A percentile compares a stretch with the other conserved stretches of the same genome.
These are phyloP conservation scores for Withania somnifera DNA, from an alignment of 305 asterid species.

Conservation along the genomic window DNA sequence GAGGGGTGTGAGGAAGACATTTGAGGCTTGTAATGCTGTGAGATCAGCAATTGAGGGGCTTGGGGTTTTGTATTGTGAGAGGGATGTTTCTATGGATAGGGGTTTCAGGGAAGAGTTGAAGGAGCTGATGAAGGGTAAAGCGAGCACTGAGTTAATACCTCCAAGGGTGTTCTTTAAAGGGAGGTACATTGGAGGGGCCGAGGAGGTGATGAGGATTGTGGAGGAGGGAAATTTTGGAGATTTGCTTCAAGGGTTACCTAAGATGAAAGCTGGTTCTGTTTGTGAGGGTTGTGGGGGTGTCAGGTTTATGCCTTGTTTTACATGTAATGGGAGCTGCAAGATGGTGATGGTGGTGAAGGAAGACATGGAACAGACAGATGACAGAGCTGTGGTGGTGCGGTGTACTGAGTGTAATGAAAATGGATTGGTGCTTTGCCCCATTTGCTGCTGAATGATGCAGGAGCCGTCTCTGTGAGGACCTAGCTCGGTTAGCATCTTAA, in stretches of 20 bases:
- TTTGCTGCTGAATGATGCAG: constrained; percentile 32
- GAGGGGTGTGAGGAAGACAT: constrained; percentile 80
- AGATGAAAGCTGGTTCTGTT: constrained; percentile 31
- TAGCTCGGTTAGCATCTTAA: not conserved
- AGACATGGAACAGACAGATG: constrained; percentile 11
- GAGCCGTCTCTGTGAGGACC: not conserved
- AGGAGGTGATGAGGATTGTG: constrained; percentile 48
- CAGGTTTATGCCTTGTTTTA: constrained; percentile 74
- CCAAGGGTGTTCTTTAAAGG: constrained; percentile 71
- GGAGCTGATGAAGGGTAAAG: constrained; percentile 46
- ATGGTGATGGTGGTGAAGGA: constrained; percentile 25
- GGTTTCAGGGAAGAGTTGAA: constrained; percentile 61
- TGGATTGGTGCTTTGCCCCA: constrained; percentile 70
- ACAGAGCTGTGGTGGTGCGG: constrained; percentile 28
- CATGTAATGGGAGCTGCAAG: constrained; percentile 80
- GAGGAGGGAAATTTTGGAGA: constrained; percentile 51
- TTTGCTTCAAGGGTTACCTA: constrained; percentile 53
- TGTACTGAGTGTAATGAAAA: constrained; percentile 79
- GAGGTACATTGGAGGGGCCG: constrained; percentile 69
- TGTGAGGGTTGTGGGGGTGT: constrained; percentile 84
- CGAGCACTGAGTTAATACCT: constrained; percentile 28
- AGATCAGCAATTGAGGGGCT: constrained; percentile 48
- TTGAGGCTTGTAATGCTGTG: constrained; percentile 74
- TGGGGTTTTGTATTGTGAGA: constrained; percentile 45
- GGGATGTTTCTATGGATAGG: constrained; percentile 82